These are phyloP conservation scores for Saprolegnia parasitica DNA, from an alignment of 352 stramenopile species.

Conservation along the genomic window DNA sequence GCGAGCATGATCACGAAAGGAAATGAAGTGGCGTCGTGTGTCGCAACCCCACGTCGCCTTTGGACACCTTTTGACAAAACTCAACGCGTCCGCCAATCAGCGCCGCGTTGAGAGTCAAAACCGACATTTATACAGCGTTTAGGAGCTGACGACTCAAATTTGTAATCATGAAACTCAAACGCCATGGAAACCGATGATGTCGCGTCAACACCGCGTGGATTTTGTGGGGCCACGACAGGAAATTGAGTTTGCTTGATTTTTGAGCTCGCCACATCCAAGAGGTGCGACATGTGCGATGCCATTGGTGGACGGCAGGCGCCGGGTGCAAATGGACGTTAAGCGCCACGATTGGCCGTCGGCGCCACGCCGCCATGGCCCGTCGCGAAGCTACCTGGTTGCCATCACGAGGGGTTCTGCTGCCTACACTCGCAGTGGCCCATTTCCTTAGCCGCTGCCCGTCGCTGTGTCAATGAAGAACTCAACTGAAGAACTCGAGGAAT, in stretches of 20 bases:
- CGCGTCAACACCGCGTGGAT: background rate
- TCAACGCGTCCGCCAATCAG: background rate
- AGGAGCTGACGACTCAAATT: too few species aligned
- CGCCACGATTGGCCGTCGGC: background rate
- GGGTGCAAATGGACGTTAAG: background rate
- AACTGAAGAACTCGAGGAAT: too few species aligned
- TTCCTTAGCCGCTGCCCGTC: too few species aligned
- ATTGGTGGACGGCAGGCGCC: background rate
- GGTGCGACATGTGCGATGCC: background rate
- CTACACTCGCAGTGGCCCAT: too few species aligned
- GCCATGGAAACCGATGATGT: too few species aligned
- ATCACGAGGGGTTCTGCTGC: too few species aligned
- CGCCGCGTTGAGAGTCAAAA: too few species aligned
- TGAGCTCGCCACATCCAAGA: too few species aligned
- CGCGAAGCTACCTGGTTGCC: too few species aligned
- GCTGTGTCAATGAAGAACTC: too few species aligned
- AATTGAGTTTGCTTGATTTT: conserved; percentile 1
- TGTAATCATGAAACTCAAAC: too few species aligned
- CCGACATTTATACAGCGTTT: too few species aligned
- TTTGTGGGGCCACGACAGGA: background rate
- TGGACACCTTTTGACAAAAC: conserved; percentile 22
- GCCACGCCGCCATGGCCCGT: background rate
- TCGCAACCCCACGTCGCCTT: conserved; percentile 21
- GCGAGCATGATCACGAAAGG: conserved; percentile 18
- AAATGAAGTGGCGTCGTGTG: conserved; percentile 16